Base-by-base conservation (phyloP, 2,329 filamentous ascomycete genomes). In the Trichoderma pleuroti region DNA sequence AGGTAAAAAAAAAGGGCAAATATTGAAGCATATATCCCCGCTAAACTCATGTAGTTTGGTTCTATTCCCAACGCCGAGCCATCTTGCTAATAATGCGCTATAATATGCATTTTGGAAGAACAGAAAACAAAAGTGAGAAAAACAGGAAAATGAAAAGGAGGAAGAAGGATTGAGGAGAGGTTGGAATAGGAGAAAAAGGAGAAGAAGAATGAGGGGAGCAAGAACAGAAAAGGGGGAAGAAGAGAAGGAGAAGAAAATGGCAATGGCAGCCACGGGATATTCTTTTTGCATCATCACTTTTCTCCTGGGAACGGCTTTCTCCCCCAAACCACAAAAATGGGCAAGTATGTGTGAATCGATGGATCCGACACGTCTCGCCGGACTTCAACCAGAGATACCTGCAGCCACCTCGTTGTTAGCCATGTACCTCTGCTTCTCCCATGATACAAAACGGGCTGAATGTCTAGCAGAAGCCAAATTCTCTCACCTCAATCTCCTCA, bases 291-390 rank as follows among this genome's bases (percentile, higher is more conserved):
- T 16, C 49, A 21, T 14, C 32, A 28, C 12, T 5, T 18, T 3
- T 70, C 52, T 16, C 52, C 68, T 34, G 68, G 68, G 34, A 46
- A 64, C 1, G 86, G 86, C 73, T 87, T 87, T 30, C 86, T 80
- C 10, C 85, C 86, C 75, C 82, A 84, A 0, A 88, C 83, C 7
- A 87, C 83, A 71, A 83, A 82, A n/a, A 86, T 77, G 30, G 81
- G 81, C 72, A 84, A 78, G 71, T 86, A 88, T 0, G 84, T 81
- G 72, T 87, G 86, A 12, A 86, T 81, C 10, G 78, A 78, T 4
- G 79, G 78, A 75, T 88, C 80, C 7, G 81, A 81, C 5, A 87
- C 73, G 36, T 84, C 83, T 71, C 80, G 82, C 57, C 86, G 81
- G 5, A 87, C 84, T 54, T 85, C 80, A 36, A 87, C 82, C 16